phyloP scores from a whole-genome alignment of 495 filamentous ascomycete genomes.

The Margaritispora aquatica region DNA sequence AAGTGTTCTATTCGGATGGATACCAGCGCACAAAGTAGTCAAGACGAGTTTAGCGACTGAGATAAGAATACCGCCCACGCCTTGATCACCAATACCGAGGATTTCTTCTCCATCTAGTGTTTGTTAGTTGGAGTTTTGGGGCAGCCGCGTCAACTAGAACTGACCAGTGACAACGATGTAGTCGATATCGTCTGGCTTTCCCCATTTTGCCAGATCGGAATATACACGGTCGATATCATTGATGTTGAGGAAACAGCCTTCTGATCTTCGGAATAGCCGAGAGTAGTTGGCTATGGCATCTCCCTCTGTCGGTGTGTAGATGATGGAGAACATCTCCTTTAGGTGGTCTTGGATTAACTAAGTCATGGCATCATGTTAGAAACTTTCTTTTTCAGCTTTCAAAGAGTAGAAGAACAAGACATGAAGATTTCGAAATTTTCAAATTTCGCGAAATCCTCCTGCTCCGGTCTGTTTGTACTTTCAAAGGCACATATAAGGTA shows the following conservation, averaged over 20 bases:
- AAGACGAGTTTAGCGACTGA: constrained; percentile 77
- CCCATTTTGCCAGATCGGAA: constrained; percentile 60
- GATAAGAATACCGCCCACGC: constrained; percentile 83
- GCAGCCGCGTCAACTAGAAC: background rate
- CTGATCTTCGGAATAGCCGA: constrained; percentile 66
- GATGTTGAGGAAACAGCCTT: constrained; percentile 59
- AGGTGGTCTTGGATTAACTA: constrained; percentile 59
- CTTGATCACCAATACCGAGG: constrained; percentile 85
- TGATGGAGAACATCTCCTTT: constrained; percentile 82
- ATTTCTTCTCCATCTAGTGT: constrained; percentile 52
- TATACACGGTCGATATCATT: constrained; percentile 51
- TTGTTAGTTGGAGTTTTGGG: background rate
- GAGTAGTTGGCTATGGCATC: constrained; percentile 90
- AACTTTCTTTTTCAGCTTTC: too few species aligned
- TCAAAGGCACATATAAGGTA: too few species aligned
- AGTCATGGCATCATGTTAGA: background rate
- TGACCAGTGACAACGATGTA: constrained; percentile 81
- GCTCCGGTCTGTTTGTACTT: too few species aligned
- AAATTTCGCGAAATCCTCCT: too few species aligned
- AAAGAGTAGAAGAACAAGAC: too few species aligned
- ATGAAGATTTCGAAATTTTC: too few species aligned
- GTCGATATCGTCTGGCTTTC: constrained; percentile 66
- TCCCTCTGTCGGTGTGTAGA: constrained; percentile 88
- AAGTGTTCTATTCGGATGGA: constrained; percentile 72
- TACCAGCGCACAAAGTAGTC: constrained; percentile 78